phyloP scores from a whole-genome alignment of 73 alveolate genomes.

The Stentor coeruleus region DNA sequence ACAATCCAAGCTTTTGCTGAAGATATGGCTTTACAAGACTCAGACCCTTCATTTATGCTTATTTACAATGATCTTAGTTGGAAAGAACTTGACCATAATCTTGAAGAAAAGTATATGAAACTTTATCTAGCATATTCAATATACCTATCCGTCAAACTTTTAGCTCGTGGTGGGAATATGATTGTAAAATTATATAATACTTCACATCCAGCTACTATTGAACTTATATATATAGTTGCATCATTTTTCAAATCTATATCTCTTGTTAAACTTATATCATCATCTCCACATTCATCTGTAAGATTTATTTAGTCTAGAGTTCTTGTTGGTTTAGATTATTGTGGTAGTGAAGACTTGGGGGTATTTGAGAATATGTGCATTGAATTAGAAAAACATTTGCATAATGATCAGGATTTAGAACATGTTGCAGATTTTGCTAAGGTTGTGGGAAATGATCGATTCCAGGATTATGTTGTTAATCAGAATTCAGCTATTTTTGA shows the following conservation, averaged over 20 bases:
- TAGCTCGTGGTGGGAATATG: slow-evolving; percentile 12
- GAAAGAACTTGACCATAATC: neutral
- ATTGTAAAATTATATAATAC: neutral
- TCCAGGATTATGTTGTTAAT: neutral
- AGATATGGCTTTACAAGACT: neutral
- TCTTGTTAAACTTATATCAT: neutral
- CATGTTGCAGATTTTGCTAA: neutral
- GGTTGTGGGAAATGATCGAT: neutral
- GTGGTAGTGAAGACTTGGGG: neutral
- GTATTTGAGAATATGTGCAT: neutral
- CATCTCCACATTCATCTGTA: slow-evolving; percentile 6
- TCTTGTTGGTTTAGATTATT: neutral
- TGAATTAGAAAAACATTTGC: neutral
- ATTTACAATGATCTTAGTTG: neutral
- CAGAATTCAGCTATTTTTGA: neutral
- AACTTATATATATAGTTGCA: neutral
- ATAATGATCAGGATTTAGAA: neutral
- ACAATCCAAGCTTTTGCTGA: neutral
- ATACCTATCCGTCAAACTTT: neutral
- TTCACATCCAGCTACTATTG: neutral
- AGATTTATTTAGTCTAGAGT: neutral
- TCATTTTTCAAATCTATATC: neutral
- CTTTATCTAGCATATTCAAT: neutral
- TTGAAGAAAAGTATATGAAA: slow-evolving; percentile 9
- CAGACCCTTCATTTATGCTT: slow-evolving; percentile 2